phyloP scores from a whole-genome alignment of 2,329 filamentous ascomycete species.

The Phialophora macrospora region DNA sequence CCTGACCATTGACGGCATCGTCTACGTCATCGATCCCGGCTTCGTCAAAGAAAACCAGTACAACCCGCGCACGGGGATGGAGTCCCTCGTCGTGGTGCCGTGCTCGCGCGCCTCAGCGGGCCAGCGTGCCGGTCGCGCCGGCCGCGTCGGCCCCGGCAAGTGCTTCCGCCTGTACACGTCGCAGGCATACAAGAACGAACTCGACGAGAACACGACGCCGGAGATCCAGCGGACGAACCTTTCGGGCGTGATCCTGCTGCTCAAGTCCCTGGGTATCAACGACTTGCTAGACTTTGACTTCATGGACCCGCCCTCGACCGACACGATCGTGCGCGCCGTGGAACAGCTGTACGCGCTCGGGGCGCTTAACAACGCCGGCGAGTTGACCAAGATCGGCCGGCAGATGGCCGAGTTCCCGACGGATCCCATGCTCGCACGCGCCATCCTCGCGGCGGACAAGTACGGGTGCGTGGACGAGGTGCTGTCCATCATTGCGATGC shows the following conservation, averaged over 20 bases:
- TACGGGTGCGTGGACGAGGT: slow-evolving; percentile 94
- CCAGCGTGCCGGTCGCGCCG: slow-evolving; percentile 88
- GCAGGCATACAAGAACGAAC: slow-evolving; percentile 91
- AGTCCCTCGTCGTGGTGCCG: slow-evolving; percentile 85
- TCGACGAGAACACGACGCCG: slow-evolving; percentile 88
- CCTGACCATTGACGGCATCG: slow-evolving; percentile 93
- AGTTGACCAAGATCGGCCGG: slow-evolving; percentile 85
- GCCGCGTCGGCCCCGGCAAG: slow-evolving; percentile 88
- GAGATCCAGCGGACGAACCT: slow-evolving; percentile 94
- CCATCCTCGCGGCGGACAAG: slow-evolving; percentile 84
- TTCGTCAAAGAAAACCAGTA: slow-evolving; percentile 96
- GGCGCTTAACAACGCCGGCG: slow-evolving; percentile 83
- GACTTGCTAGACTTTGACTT: slow-evolving; percentile 97
- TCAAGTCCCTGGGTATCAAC: slow-evolving; percentile 93
- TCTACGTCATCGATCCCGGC: slow-evolving; percentile 93
- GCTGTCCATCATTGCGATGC: slow-evolving; percentile 90
- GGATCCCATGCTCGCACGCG: slow-evolving; percentile 87
- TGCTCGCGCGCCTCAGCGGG: slow-evolving; percentile 91
- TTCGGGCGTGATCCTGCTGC: slow-evolving; percentile 87
- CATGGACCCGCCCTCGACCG: slow-evolving; percentile 90
- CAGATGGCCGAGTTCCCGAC: slow-evolving; percentile 96
- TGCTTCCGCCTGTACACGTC: slow-evolving; percentile 94
- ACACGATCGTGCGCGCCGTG: slow-evolving; percentile 84
- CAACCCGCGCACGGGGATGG: slow-evolving; percentile 90
- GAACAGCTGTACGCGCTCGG: slow-evolving; percentile 92